A percentile compares a stretch with the other conserved stretches of the same genome.
Conservation (phyloP, 148 eudicot species). For the Polygonum aviculare region DNA sequence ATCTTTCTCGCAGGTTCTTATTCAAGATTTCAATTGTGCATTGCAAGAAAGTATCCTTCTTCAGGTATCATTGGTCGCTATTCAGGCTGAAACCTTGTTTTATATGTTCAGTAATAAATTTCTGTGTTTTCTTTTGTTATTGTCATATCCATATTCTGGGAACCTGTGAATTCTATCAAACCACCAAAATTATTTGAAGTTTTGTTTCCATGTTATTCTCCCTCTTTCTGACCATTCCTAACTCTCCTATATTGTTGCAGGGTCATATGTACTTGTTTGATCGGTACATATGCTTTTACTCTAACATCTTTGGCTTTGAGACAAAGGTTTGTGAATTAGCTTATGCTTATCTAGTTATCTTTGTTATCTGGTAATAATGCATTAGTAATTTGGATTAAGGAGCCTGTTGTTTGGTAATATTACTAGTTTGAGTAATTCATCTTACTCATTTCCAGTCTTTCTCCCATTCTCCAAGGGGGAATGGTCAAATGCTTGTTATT, state of each 20-base stretch:
- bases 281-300: constrained; percentile 79
- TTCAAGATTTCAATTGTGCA: constrained; percentile 95
- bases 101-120: background rate
- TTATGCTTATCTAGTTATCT: constrained; percentile 1
- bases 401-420: background rate
- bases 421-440: background rate
- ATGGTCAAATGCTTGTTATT: background rate
- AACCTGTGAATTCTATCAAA: background rate
- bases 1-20: constrained; percentile 49
- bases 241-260: constrained; percentile 40
- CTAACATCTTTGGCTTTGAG: constrained; percentile 97
- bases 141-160: constrained; percentile 7
- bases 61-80: constrained; percentile 41
- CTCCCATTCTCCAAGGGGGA: background rate
- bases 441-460: background rate
- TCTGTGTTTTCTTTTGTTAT: background rate
- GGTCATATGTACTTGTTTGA: constrained; percentile 97
- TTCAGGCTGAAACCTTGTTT: background rate
- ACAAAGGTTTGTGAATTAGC: constrained; percentile 54
- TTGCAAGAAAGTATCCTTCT: constrained; percentile 93
- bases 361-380: background rate
- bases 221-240: constrained; percentile 5
- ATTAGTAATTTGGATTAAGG: background rate
- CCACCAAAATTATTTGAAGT: background rate
- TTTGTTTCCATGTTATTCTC: background rate